A percentile compares a stretch with the other conserved stretches of the same genome.
These are phyloP conservation scores for Citrullus mucosospermus DNA, from an alignment of 306 rosid genomes.

Conservation along the genomic window DNA sequence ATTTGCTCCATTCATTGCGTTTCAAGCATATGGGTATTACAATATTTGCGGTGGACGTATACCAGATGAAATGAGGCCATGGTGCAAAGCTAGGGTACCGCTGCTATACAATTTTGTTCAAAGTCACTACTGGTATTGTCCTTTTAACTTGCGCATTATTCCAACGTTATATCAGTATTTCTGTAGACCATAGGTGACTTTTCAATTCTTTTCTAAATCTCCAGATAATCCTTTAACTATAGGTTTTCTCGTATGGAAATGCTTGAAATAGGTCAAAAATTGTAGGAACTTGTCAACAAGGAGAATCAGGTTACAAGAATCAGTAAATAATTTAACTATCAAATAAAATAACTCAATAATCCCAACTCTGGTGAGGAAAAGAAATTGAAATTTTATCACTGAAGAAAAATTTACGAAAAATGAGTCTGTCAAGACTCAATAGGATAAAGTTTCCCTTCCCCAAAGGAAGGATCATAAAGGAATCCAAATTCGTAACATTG, in stretches of 20 bases:
- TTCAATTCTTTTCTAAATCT: not conserved
- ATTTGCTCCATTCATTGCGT: slow-evolving; percentile 61
- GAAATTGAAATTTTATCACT: not conserved
- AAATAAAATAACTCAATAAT: not conserved
- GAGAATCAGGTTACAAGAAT: not conserved
- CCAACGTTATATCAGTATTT: not conserved
- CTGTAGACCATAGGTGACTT: not conserved
- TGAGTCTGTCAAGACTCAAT: not conserved
- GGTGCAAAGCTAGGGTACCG: slow-evolving; percentile 90
- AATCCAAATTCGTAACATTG: not conserved
- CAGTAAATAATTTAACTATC: not conserved
- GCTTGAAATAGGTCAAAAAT: not conserved
- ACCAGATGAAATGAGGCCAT: slow-evolving; percentile 54
- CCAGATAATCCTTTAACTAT: not conserved
- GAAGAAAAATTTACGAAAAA: not conserved
- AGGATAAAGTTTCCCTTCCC: not conserved
- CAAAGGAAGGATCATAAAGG: not conserved
- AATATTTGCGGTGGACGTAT: slow-evolving; percentile 49
- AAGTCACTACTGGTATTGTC: slow-evolving; percentile 75
- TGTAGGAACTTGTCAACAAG: not conserved
- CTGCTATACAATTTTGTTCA: slow-evolving; percentile 74
- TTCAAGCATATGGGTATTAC: slow-evolving; percentile 82
- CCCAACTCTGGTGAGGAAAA: not conserved
- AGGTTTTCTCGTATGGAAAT: not conserved
- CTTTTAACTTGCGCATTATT: not conserved